phyloP scores from a whole-genome alignment of 257 asterid species.

The Echium plantagineum region DNA sequence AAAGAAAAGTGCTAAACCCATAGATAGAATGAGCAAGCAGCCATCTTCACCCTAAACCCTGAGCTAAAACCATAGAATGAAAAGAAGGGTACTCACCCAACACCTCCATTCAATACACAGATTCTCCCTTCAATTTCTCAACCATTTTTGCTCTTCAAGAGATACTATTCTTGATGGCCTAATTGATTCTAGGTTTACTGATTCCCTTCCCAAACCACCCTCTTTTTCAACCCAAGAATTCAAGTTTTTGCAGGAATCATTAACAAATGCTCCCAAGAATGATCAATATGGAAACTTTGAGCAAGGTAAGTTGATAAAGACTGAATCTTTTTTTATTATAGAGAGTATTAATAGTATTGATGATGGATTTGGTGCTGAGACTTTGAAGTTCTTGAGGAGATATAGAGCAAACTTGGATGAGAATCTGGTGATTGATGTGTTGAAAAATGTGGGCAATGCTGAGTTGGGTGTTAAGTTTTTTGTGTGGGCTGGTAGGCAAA shows the following conservation, averaged over 20 bases:
- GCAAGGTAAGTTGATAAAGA: slow-evolving; percentile 28
- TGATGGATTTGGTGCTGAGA: slow-evolving; percentile 60
- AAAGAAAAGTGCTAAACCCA: no score
- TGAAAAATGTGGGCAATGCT: slow-evolving; percentile 38
- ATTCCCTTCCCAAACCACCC: slow-evolving; percentile 14
- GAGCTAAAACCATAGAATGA: slow-evolving; percentile 6
- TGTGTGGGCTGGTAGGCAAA: slow-evolving; percentile 94
- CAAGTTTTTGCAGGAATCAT: slow-evolving; percentile 36
- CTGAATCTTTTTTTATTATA: slow-evolving; percentile 40
- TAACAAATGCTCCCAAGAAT: slow-evolving; percentile 26
- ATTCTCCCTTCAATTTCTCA: slow-evolving; percentile 18
- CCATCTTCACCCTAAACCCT: not conserved
- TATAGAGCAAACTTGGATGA: slow-evolving; percentile 63
- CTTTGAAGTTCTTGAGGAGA: slow-evolving; percentile 63
- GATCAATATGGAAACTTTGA: slow-evolving; percentile 23
- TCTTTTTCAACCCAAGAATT: slow-evolving; percentile 40
- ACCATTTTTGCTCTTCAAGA: slow-evolving; percentile 25
- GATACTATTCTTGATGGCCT: slow-evolving; percentile 26
- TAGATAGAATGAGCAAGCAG: no score
- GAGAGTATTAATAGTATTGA: slow-evolving; percentile 26
- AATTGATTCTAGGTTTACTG: slow-evolving; percentile 15
- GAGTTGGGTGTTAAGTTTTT: slow-evolving; percentile 78
- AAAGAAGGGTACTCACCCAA: slow-evolving; percentile 20
- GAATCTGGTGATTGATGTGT: slow-evolving; percentile 56
- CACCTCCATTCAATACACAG: slow-evolving; percentile 2